Evolutionary conservation across 2,329 filamentous ascomycete species (phyloP), one percentile per base, ranked within the genome.

Genomic region (Aspergillus viridinutans): DNA sequence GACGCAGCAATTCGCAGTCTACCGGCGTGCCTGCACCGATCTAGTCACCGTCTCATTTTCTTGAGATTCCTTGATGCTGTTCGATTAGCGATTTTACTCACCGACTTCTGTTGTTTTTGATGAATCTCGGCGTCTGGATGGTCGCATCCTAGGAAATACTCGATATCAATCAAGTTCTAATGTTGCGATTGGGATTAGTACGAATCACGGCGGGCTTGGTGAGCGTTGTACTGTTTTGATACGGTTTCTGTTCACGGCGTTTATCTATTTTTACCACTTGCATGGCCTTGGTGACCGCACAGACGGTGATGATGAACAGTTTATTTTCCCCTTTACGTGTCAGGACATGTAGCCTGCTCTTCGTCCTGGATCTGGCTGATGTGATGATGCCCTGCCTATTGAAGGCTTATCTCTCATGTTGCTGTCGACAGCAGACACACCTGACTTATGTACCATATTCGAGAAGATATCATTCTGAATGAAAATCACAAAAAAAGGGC

Each of bases 21-120:
- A 76, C 71, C 14, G 73, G 74, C 28, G 72, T 76, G 25, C 72
- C 74, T 35, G 66, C 72, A 3, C 64, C 69, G 58, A 69, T 61
- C 53, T 74, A 68, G 63, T 47, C 54, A 54, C 49, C 47, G 48
- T 57, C 58, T 61, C 38, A 54, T 47, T 48, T 58, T 49, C 23
- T 48, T 57, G 50, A 42, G 50, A 56, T 53, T 57, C 49, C 32
- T 38, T 53, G 54, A 54, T 57, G 53, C 54, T 32, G 54, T 54
- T 58, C 54, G 55, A 59, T 60, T 59, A 61, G 63, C 62, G 63
- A 59, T 59, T 60, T 54, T 61, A 62, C 53, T 52, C 59, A 58
- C 58, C 47, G 58, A 60, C 54, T 59, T 61, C 43, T 53, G 43
- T 60, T 57, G 45, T 50, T 60, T 57, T 58, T 63, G 57, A 54